Evolutionary conservation across 495 filamentous ascomycete species (phyloP).

Genomic region (Chaetomium fimeti): DNA sequence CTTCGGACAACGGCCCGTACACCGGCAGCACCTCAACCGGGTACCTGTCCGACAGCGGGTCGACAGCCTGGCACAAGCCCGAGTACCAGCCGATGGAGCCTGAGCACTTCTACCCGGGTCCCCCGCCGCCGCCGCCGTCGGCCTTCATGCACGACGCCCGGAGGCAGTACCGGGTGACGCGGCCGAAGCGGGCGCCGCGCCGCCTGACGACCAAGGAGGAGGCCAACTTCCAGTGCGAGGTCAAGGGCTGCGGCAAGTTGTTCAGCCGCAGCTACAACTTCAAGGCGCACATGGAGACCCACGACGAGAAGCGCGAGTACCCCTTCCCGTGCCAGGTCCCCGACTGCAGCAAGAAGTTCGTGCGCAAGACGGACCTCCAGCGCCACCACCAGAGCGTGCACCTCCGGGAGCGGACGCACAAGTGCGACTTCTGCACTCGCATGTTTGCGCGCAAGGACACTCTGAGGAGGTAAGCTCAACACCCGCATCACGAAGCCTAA

Average conservation of each 20-base stretch:
- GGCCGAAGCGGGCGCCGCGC: slow-evolving; percentile 49
- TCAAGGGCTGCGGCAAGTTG: slow-evolving; percentile 68
- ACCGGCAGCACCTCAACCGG: slow-evolving; percentile 37
- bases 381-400: slow-evolving; percentile 84
- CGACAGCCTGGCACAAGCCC: slow-evolving; percentile 49
- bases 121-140: slow-evolving; percentile 27
- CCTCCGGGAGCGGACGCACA: slow-evolving; percentile 67
- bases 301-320: slow-evolving; percentile 72
- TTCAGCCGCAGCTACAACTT: slow-evolving; percentile 91
- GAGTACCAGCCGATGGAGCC: slow-evolving; percentile 45
- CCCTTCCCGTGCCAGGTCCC: slow-evolving; percentile 64
- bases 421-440: slow-evolving; percentile 69
- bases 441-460: slow-evolving; percentile 83
- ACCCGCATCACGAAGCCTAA: background rate
- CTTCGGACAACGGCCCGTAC: slow-evolving; percentile 41
- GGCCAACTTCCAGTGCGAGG: slow-evolving; percentile 71
- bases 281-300: slow-evolving; percentile 85
- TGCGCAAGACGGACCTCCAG: slow-evolving; percentile 79
- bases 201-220: slow-evolving; percentile 68
- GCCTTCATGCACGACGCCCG: slow-evolving; percentile 37
- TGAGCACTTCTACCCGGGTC: slow-evolving; percentile 44
- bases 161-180: slow-evolving; percentile 40
- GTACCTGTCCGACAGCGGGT: slow-evolving; percentile 52
- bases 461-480: slow-evolving; percentile 61
- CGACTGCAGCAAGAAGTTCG: slow-evolving; percentile 71